Percentiles rank a stretch among this genome's conserved stretches.
These are phyloP conservation scores for Microbotryum lychnidis-dioicae DNA, from an alignment of 1,284 basidiomycete species.

Conservation along the genomic window DNA sequence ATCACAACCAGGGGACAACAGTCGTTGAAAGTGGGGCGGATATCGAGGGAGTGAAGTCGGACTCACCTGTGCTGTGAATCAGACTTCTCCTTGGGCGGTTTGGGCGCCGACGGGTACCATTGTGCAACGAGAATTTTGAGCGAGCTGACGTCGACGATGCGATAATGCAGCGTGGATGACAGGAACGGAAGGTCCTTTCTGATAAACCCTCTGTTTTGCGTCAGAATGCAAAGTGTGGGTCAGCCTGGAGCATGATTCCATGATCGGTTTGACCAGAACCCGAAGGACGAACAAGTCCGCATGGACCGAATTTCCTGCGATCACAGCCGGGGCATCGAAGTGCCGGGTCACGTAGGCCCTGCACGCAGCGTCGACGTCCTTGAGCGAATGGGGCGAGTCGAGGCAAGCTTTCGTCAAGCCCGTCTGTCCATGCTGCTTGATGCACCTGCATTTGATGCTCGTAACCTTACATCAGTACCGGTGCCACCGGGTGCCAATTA, in stretches of 20 bases:
- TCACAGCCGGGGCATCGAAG: conserved; percentile 34
- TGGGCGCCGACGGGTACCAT: conserved; percentile 36
- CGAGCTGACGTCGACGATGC: conserved; percentile 38
- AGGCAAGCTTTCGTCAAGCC: conserved; percentile 32
- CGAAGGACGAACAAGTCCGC: conserved; percentile 34
- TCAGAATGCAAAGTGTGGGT: conserved; percentile 32
- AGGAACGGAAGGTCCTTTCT: conserved; percentile 31
- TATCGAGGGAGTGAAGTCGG: background rate
- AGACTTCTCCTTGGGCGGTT: conserved; percentile 14
- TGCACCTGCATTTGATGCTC: conserved; percentile 25
- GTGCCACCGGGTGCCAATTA: too few species aligned
- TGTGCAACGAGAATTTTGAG: conserved; percentile 37
- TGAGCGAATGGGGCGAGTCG: conserved; percentile 19
- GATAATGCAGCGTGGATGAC: conserved; percentile 39
- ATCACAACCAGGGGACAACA: background rate
- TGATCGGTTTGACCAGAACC: conserved; percentile 6
- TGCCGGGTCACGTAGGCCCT: conserved; percentile 39
- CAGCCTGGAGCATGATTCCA: conserved; percentile 39
- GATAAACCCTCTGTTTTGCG: conserved; percentile 36
- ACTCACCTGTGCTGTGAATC: conserved; percentile 22
- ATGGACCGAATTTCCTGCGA: conserved; percentile 43
- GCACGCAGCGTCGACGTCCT: conserved; percentile 29
- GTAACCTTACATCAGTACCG: too few species aligned
- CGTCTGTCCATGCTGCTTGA: conserved; percentile 34
- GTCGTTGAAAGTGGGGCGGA: too few species aligned